Percentiles rank a stretch among this genome's conserved stretches.
These are phyloP conservation scores for Rhododendron molle DNA, from an alignment of 148 eudicot genomes.

Conservation along the genomic window DNA sequence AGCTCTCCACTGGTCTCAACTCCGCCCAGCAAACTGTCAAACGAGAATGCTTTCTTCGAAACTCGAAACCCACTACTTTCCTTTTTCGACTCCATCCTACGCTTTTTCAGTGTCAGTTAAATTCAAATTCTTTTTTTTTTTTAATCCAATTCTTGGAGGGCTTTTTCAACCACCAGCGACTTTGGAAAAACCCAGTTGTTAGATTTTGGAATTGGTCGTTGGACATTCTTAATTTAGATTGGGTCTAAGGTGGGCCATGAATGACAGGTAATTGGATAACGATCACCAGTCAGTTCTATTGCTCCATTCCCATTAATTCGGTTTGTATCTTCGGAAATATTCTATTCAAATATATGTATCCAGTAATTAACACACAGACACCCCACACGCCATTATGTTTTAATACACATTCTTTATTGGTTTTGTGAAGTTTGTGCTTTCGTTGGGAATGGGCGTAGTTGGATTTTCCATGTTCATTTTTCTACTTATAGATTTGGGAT, in stretches of 20 bases:
- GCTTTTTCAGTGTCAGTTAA: background rate
- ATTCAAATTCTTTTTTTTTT: background rate
- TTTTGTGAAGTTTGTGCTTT: background rate
- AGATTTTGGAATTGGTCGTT: background rate
- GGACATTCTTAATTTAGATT: background rate
- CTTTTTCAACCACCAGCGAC: background rate
- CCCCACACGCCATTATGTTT: background rate
- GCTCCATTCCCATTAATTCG: constrained; percentile 16
- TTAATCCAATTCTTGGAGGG: background rate
- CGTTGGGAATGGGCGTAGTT: constrained; percentile 2
- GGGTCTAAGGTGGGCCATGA: background rate
- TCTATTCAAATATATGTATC: background rate
- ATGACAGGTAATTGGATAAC: constrained; percentile 11
- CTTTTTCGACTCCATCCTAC: background rate
- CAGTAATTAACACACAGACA: background rate
- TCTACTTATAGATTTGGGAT: constrained; percentile 8
- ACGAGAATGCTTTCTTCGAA: background rate
- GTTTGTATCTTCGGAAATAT: background rate
- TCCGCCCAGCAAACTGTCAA: constrained; percentile 3
- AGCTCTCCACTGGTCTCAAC: background rate
- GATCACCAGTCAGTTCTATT: background rate
- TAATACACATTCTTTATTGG: background rate
- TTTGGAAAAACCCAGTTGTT: constrained; percentile 6
- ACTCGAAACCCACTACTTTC: background rate
- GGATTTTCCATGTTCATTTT: background rate